Base-by-base conservation (phyloP, 306 rosid species). In the Abrus pulchellus region DNA sequence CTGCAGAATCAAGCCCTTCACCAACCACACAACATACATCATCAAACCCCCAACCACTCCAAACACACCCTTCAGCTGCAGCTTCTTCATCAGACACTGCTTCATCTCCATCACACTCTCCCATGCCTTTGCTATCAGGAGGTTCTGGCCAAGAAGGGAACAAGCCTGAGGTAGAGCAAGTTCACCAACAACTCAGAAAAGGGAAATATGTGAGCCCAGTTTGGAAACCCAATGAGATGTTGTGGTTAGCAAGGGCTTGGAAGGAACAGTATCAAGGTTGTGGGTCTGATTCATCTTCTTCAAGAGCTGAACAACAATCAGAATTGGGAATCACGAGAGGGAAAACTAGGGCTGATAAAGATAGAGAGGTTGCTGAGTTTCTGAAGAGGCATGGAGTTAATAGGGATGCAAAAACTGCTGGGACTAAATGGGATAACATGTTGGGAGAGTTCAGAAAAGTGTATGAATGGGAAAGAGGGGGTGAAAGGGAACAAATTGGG, bases 351-450 rank as follows among this genome's bases (percentile, higher is more conserved):
- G 96, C 97, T 9, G 99, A 93, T 9, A 95, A 95, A 79, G 99
- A 95, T 36, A 90, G 76, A 67, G 97, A 95, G 61, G 99, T 95
- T 6, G 96, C 99, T 12, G 97, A 94, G 64, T 89, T 87, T 86
- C 88, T 94, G 0, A 92, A 82, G 50, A 84, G 83, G 69, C 88
- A 94, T 64, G 98, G 98, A 4, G 87, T 94, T 7, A 90, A 87
- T 60, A 85, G 98, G 40, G 98, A 92, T 81, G 90, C 97, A 0
- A 94, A 94, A 72, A 94, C 97, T 0, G 94, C 97, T 3, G 99
- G 99, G 20, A 95, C 99, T 0, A 95, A 95, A 78, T 95, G 99
- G 99, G 99, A 95, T 54, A 95, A 95, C 78, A 95, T 95, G 99
- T 73, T 95, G 74, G 99, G 99, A 1, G 99, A 95, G 70, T 95